Conservation (phyloP, 2,329 filamentous ascomycete genomes). For the Aspergillus jensenii region DNA sequence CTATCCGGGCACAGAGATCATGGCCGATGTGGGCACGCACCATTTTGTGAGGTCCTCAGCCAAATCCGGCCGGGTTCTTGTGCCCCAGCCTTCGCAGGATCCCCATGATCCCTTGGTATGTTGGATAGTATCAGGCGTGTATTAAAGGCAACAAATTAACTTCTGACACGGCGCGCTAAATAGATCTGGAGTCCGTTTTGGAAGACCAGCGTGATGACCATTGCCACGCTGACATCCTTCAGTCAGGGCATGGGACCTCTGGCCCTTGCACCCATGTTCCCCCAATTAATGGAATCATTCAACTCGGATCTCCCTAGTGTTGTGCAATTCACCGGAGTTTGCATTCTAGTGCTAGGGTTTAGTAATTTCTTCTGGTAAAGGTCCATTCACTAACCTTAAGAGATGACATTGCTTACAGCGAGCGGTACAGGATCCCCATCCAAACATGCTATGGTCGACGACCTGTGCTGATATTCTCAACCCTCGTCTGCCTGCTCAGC, state of each 20-base stretch:
- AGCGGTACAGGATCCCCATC: conserved; percentile 50
- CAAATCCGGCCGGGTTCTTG: conserved; percentile 44
- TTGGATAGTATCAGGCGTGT: neutral
- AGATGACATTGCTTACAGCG: neutral
- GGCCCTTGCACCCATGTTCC: conserved; percentile 60
- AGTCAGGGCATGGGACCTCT: conserved; percentile 57
- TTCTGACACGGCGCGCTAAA: too few relatives aligned
- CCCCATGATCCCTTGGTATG: conserved; percentile 48
- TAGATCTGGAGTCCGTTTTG: conserved; percentile 47
- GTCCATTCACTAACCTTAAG: too few relatives aligned
- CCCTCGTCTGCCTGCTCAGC: conserved; percentile 54
- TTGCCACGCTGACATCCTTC: conserved; percentile 40
- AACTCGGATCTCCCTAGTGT: conserved; percentile 54
- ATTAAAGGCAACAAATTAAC: too few relatives aligned
- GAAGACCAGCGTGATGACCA: conserved; percentile 44
- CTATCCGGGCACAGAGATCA: conserved; percentile 57
- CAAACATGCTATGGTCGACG: conserved; percentile 56
- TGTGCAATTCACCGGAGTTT: conserved; percentile 57
- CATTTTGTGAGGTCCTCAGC: conserved; percentile 61
- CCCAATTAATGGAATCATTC: conserved; percentile 57
- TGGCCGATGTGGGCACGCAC: conserved; percentile 61
- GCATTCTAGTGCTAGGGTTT: conserved; percentile 59
- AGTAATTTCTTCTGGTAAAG: conserved; percentile 59
- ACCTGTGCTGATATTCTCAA: conserved; percentile 54
- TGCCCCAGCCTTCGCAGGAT: conserved; percentile 51